These are phyloP conservation scores for Eleusine indica DNA, from an alignment of 176 grass and related monocot species.

Conservation along the genomic window DNA sequence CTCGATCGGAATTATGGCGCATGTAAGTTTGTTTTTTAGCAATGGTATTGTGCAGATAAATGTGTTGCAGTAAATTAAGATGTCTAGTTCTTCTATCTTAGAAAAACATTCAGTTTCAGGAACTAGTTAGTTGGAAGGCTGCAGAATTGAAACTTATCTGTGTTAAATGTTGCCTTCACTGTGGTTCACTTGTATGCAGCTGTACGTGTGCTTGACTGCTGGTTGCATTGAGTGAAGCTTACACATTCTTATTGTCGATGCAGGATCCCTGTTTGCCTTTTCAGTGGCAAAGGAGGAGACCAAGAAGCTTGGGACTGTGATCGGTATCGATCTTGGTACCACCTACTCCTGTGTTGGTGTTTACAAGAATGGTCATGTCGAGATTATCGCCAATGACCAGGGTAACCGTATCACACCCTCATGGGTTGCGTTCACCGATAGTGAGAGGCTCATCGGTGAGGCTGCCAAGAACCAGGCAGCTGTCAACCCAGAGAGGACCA, in stretches of 20 bases:
- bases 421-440: constrained; percentile 68
- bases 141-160: neutral
- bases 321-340: constrained; percentile 73
- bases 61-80: neutral
- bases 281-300: constrained; percentile 67
- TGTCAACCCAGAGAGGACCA: constrained; percentile 66
- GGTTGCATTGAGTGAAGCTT: neutral
- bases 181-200: neutral
- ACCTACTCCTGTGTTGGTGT: constrained; percentile 67
- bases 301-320: constrained; percentile 62
- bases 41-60: neutral
- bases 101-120: neutral
- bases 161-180: neutral
- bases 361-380: constrained; percentile 67
- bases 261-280: constrained; percentile 65
- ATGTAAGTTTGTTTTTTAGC: neutral
- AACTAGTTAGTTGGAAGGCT: neutral
- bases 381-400: constrained; percentile 76
- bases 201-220: neutral
- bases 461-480: constrained; percentile 77
- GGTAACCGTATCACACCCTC: constrained; percentile 79
- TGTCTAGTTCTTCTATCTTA: neutral
- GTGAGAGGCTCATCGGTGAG: constrained; percentile 74
- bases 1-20: neutral
- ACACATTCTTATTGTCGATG: neutral